These are phyloP conservation scores for Dryas alaskensis DNA, from an alignment of 306 rosid genomes.

Conservation along the genomic window DNA sequence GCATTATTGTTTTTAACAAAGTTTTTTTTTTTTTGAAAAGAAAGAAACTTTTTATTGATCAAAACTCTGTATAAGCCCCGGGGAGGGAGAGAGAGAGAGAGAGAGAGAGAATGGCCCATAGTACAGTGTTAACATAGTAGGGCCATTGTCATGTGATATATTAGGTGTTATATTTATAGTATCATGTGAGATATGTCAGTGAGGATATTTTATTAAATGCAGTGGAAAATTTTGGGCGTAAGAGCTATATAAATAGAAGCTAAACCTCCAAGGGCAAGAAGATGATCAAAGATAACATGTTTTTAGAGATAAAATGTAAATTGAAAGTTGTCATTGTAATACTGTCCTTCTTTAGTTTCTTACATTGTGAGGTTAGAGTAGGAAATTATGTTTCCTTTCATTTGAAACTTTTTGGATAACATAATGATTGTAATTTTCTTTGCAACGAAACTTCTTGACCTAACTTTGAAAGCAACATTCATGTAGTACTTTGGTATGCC, in stretches of 20 bases:
- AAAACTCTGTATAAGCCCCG: constrained; percentile 2
- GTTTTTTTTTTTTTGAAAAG: too few species aligned
- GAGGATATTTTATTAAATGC: not conserved
- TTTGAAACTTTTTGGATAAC: not conserved
- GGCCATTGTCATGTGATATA: not conserved
- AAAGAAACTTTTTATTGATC: too few species aligned
- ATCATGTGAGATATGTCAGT: not conserved
- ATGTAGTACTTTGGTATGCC: too few species aligned
- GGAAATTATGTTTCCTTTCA: not conserved
- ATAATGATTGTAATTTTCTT: not conserved
- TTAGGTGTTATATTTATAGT: not conserved
- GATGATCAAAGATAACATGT: too few species aligned
- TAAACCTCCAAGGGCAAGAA: too few species aligned
- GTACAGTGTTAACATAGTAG: not conserved
- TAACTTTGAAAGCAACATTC: not conserved
- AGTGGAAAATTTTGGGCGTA: too few species aligned
- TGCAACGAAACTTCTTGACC: not conserved
- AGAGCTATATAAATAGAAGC: too few species aligned
- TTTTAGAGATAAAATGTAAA: not conserved
- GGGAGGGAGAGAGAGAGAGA: not conserved
- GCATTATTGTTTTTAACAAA: not conserved
- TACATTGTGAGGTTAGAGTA: not conserved
- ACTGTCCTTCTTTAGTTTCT: not conserved
- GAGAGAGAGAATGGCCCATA: not conserved
- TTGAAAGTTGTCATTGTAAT: not conserved